Percentiles rank a stretch among this genome's conserved stretches.
These are phyloP conservation scores for Vigna radiata DNA, from an alignment of 306 rosid genomes.

Conservation along the genomic window DNA sequence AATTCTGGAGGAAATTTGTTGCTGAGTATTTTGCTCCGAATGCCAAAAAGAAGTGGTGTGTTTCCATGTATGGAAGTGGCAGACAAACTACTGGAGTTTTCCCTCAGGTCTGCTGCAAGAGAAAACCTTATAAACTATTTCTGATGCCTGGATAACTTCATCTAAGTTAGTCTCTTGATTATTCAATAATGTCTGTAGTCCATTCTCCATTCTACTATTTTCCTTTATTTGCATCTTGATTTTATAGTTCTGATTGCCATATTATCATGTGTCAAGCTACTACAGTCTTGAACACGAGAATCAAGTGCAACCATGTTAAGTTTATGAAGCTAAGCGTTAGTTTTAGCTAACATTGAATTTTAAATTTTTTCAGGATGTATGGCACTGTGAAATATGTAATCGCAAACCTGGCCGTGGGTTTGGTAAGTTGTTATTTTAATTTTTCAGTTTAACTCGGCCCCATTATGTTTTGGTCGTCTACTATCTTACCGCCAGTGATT, in stretches of 20 bases:
- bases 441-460: slow-evolving; percentile 15
- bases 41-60: slow-evolving; percentile 99
- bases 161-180: slow-evolving; percentile 49
- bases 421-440: slow-evolving; percentile 58
- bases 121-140: slow-evolving; percentile 43
- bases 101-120: slow-evolving; percentile 81
- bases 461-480: slow-evolving; percentile 14
- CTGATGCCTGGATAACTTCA: slow-evolving; percentile 42
- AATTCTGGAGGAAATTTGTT: slow-evolving; percentile 98
- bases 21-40: slow-evolving; percentile 86
- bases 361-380: slow-evolving; percentile 72
- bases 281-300: slow-evolving; percentile 16
- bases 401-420: slow-evolving; percentile 97
- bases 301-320: slow-evolving; percentile 9
- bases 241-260: slow-evolving; percentile 16
- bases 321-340: slow-evolving; percentile 22
- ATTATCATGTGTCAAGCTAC: slow-evolving; percentile 12
- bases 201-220: slow-evolving; percentile 4
- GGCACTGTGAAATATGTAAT: slow-evolving; percentile 96
- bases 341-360: slow-evolving; percentile 33
- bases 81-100: slow-evolving; percentile 95
- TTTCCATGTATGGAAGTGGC: slow-evolving; percentile 95
- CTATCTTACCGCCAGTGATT: background rate
- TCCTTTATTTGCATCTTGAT: slow-evolving; percentile 33
- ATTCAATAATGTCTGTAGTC: slow-evolving; percentile 29